These are phyloP conservation scores for Auriculariales sp. DNA, from an alignment of 768 basidiomycete genomes.

Conservation along the genomic window DNA sequence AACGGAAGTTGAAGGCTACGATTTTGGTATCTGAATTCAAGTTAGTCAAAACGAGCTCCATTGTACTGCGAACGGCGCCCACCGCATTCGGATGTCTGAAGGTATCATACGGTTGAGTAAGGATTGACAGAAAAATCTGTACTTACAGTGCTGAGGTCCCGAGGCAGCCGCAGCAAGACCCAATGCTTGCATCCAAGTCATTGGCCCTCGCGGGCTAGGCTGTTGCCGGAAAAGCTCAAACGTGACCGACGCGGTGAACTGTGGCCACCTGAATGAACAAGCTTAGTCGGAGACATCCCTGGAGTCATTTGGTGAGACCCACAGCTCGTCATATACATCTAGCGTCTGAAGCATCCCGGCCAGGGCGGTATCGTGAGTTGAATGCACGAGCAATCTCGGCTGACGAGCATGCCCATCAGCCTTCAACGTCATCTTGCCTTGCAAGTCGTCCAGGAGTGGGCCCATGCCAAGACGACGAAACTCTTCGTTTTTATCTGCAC, in stretches of 20 bases:
- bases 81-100: no score
- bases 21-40: conserved; percentile 42
- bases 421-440: conserved; percentile 48
- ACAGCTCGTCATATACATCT: conserved; percentile 62
- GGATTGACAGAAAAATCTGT: not conserved
- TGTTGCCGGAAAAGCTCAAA: conserved; percentile 54
- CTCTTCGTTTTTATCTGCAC: conserved; percentile 55
- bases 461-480: conserved; percentile 69
- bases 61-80: conserved; percentile 20
- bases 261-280: conserved; percentile 40
- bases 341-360: conserved; percentile 50
- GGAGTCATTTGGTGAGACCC: conserved; percentile 9
- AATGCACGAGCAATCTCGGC: conserved; percentile 42
- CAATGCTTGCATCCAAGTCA: not conserved
- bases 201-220: not conserved
- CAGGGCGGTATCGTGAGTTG: conserved; percentile 57
- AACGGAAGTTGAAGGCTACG: conserved; percentile 44
- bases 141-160: conserved; percentile 2
- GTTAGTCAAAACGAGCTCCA: conserved; percentile 20
- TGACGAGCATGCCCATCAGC: conserved; percentile 30
- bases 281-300: not conserved
- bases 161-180: not conserved
- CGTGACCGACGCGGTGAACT: conserved; percentile 58
- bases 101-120: not conserved
- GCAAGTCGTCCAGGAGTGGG: conserved; percentile 48